phyloP scores from a whole-genome alignment of 139 green algal species.

The Pleodorina starrii region DNA sequence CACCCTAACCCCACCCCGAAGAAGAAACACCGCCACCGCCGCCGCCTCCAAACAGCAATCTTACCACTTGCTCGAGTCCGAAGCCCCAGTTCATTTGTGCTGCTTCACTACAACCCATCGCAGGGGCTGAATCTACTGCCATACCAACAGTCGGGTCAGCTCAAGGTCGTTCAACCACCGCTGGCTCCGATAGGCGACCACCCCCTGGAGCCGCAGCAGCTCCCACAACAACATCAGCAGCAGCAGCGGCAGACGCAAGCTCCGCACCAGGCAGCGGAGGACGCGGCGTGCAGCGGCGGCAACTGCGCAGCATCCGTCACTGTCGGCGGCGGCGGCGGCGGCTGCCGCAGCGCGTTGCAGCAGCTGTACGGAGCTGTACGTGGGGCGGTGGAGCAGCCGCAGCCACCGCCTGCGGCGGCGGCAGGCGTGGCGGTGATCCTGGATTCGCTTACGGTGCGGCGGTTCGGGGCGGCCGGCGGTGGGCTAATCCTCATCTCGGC shows the following conservation, averaged over 20 bases:
- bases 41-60: too few relatives aligned
- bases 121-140: conserved; percentile 43
- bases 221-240: background rate
- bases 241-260: background rate
- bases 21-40: too few relatives aligned
- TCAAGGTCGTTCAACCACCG: background rate
- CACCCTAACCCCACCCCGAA: too few relatives aligned
- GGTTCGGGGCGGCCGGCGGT: too few relatives aligned
- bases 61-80: too few relatives aligned
- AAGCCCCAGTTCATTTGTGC: too few relatives aligned
- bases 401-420: background rate
- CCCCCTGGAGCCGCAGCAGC: too few relatives aligned
- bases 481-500: background rate
- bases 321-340: too few relatives aligned
- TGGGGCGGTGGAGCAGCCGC: background rate
- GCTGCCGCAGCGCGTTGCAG: background rate
- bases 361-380: background rate
- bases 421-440: conserved; percentile 9
- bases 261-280: background rate
- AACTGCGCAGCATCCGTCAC: too few relatives aligned
- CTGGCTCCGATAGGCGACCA: background rate
- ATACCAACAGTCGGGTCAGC: conserved; percentile 6
- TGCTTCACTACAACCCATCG: too few relatives aligned
- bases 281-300: background rate
- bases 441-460: conserved; percentile 46